phyloP scores from a whole-genome alignment of 257 asterid species.

The Plantago elongata region DNA sequence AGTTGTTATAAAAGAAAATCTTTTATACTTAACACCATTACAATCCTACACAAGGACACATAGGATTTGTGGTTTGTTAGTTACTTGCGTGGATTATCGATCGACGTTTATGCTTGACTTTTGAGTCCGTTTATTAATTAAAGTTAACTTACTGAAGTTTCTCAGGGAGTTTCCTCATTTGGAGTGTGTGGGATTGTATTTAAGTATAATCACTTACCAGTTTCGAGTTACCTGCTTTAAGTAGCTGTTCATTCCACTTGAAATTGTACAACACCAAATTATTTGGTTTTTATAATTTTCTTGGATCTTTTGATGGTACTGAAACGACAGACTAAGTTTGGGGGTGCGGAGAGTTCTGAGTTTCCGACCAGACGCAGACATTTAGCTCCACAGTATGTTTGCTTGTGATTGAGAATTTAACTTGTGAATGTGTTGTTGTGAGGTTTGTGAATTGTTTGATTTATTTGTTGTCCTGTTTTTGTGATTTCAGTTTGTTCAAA shows the following conservation, averaged over 20 bases:
- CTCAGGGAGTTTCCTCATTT: slow-evolving; percentile 42
- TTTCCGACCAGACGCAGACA: slow-evolving; percentile 41
- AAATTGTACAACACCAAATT: not conserved
- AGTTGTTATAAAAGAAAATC: too few relatives aligned
- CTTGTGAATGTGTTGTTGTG: not conserved
- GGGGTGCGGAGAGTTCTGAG: slow-evolving; percentile 47
- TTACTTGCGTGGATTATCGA: slow-evolving; percentile 2
- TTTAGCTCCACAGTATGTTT: slow-evolving; percentile 26
- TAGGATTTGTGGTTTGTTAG: slow-evolving; percentile 29
- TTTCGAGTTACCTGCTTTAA: slow-evolving; percentile 30
- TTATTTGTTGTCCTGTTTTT: slow-evolving; percentile 12
- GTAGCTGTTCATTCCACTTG: slow-evolving; percentile 3
- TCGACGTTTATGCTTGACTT: slow-evolving; percentile 38
- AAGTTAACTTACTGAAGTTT: slow-evolving; percentile 42
- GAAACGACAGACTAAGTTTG: slow-evolving; percentile 47
- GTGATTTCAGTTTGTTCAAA: slow-evolving; percentile 35
- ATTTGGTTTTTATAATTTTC: slow-evolving; percentile 8
- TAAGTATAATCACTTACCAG: slow-evolving; percentile 28
- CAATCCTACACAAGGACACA: slow-evolving; percentile 28
- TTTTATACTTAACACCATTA: slow-evolving; percentile 1
- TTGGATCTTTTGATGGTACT: slow-evolving; percentile 49
- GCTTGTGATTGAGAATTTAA: not conserved
- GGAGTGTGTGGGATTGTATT: slow-evolving; percentile 1
- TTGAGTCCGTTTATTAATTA: slow-evolving; percentile 29
- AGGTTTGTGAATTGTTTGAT: slow-evolving; percentile 8